phyloP scores from a whole-genome alignment of 768 basidiomycete species.

The Suillus weaverae region DNA sequence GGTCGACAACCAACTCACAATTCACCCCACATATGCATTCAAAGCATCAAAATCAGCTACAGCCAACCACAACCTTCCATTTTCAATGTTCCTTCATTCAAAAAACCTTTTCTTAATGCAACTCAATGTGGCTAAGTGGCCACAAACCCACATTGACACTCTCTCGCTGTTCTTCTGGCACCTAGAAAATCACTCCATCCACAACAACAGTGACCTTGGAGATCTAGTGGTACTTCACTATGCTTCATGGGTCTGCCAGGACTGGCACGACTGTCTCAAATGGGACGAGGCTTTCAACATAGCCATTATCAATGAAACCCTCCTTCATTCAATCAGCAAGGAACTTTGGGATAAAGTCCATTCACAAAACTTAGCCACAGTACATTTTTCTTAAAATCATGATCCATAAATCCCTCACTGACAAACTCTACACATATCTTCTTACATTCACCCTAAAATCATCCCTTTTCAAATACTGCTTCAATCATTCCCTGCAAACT shows the following conservation, averaged over 20 bases:
- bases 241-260: rapidly evolving
- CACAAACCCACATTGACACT: neutral
- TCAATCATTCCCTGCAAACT: too few species aligned
- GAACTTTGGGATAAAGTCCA: neutral
- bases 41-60: too few species aligned
- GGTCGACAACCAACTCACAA: too few species aligned
- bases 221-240: neutral
- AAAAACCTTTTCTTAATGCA: neutral
- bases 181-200: slow-evolving; percentile 5
- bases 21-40: too few species aligned
- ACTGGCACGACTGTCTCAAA: slow-evolving; percentile 13
- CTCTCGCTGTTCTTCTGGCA: slow-evolving; percentile 9
- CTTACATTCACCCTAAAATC: too few species aligned
- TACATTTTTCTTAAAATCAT: too few species aligned
- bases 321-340: neutral
- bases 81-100: rapidly evolving
- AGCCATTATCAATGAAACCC: neutral
- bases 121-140: neutral
- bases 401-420: too few species aligned
- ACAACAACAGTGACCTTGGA: neutral
- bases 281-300: slow-evolving; percentile 5
- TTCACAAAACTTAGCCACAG: neutral
- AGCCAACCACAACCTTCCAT: too few species aligned
- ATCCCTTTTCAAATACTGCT: too few species aligned
- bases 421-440: too few species aligned